A percentile compares a stretch with the other conserved stretches of the same genome.
These are phyloP conservation scores for Avena eriantha DNA, from an alignment of 176 grass and related monocot genomes.

Conservation along the genomic window DNA sequence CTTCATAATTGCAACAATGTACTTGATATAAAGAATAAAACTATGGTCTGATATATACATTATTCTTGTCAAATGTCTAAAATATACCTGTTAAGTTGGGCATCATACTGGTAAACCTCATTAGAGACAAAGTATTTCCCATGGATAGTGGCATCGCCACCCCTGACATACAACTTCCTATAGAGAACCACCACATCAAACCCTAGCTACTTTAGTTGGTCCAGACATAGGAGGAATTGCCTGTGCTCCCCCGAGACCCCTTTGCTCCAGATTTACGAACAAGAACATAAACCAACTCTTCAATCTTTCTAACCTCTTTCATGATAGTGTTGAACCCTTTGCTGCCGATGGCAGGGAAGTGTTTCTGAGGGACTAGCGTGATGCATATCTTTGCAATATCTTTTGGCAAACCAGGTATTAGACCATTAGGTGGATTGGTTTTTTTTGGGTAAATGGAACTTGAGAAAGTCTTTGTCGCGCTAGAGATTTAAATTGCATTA, in stretches of 20 bases:
- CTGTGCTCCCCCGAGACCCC: conserved; percentile 43
- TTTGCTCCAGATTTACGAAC: conserved; percentile 42
- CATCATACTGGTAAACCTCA: conserved; percentile 61
- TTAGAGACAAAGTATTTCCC: conserved; percentile 49
- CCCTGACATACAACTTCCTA: conserved; percentile 64
- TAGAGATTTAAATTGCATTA: not conserved
- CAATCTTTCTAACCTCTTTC: conserved; percentile 54
- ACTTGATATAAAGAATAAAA: not conserved
- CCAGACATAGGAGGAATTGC: conserved; percentile 70
- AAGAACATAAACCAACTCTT: conserved; percentile 71
- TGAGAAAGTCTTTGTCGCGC: conserved; percentile 35
- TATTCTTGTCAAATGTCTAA: not conserved
- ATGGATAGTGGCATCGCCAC: conserved; percentile 50
- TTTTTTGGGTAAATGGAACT: conserved; percentile 4
- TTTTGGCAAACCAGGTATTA: conserved; percentile 71
- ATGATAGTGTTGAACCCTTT: conserved; percentile 61
- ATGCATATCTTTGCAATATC: conserved; percentile 68
- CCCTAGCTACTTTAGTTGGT: conserved; percentile 30
- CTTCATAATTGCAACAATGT: not conserved
- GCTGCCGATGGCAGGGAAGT: conserved; percentile 57
- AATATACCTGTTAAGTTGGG: conserved; percentile 68
- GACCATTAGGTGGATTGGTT: conserved; percentile 8
- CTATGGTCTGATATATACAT: too few species aligned
- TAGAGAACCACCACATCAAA: conserved; percentile 69
- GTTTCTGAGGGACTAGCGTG: conserved; percentile 51